Evolutionary conservation across 75 land plant species (phyloP).

Genomic region (Larix kaempferi): DNA sequence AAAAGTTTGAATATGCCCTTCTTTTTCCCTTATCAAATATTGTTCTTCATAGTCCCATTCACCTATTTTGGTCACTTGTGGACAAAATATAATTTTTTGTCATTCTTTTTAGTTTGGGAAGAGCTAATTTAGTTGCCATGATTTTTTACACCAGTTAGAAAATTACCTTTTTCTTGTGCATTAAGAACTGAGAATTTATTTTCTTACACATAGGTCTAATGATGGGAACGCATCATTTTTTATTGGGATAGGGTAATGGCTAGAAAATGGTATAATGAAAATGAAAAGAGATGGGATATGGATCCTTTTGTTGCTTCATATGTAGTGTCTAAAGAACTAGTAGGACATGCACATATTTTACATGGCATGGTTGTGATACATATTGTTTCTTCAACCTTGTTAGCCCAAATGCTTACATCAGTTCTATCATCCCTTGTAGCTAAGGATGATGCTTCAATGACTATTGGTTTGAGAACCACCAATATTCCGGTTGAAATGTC

Average conservation of each 20-base stretch:
- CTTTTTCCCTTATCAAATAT: no score
- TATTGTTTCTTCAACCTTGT: conserved; percentile 81
- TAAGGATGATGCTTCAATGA: conserved; percentile 56
- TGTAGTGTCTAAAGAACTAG: no score
- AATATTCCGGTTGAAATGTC: conserved; percentile 11
- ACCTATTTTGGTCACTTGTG: no score
- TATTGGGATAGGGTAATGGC: conserved; percentile 74
- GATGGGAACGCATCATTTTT: conserved; percentile 56
- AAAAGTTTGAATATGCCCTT: no score
- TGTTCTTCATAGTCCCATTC: no score
- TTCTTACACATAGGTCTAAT: background rate
- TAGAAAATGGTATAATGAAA: conserved; percentile 72
- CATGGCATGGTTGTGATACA: conserved; percentile 89
- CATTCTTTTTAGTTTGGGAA: no score
- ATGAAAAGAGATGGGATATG: conserved; percentile 80
- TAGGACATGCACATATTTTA: conserved; percentile 70
- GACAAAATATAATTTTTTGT: no score
- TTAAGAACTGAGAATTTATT: background rate
- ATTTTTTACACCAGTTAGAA: no score
- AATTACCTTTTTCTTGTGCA: background rate
- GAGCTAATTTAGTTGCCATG: no score
- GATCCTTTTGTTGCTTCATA: no score
- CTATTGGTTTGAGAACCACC: conserved; percentile 23
- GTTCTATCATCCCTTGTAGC: conserved; percentile 93
- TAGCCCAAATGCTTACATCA: no score